Base-by-base conservation (phyloP, 495 filamentous ascomycete genomes). In the Geoglossum glabrum region DNA sequence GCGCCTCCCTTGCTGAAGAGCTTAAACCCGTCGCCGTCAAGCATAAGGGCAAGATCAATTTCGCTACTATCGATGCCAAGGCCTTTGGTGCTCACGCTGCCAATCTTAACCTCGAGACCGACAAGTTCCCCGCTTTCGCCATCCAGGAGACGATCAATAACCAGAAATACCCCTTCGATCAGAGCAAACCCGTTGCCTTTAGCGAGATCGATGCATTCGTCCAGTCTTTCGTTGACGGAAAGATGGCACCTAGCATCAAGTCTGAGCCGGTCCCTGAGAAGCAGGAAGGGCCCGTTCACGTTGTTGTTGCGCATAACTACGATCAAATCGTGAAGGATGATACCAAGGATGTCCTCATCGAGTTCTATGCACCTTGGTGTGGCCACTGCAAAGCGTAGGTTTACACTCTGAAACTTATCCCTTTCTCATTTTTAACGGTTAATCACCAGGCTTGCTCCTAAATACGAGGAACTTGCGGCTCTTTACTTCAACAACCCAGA, bases 351-450 rank as follows among this genome's bases (percentile, higher is more conserved):
- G 92, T 99, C 47, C 79, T 99, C 61, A 79, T 95, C 59, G 92
- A 99, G 75, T 99, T 95, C 78, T 99, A 93, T 70, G 92, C 92
- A 26, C 93, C 93, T 45, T 97, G 92, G 93, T 99, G 93, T 69
- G 92, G 92, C 63, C 92, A 98, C 79, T 98, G 92, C 85, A 98
- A 98, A 77, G 84, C 87, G 72, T 79, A 72, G 67, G 73, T 71
- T 33, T 47, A 15, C 5, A 10, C 1, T 9, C 33, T 50, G 26
- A 28, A 21, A 40, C 0, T 45, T 21, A 3, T 5, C 17, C 4
- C n/a, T 21, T 21, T 21, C 17, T 21, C 10, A 8, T 19, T 21
- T 45, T 21, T 10, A 17, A 40, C 27, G 26, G 17, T 33, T 0
- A 26, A 49, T n/a, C 38, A 27, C 36, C 43, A 78, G 74, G 68